Evolutionary conservation across 305 asterid genomes (phyloP), one percentile per base, ranked within the genome.

Genomic region (Fraxinus nigra): DNA sequence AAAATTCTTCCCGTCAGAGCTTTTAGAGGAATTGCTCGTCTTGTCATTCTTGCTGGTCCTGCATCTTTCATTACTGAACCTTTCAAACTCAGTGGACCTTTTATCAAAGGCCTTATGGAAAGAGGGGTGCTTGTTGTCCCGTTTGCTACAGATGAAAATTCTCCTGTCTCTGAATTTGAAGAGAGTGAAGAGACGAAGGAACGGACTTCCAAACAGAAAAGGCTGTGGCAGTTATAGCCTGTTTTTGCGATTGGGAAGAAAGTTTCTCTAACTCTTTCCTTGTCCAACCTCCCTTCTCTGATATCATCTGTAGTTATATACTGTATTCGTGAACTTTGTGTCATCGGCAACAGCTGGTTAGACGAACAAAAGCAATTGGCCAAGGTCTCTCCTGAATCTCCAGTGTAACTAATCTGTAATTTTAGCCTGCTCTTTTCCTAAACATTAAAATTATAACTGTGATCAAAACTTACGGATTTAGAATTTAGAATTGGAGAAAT

Each of bases 291-390:
- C 13, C 74, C 63, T 72, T 75, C n/a, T 38, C 34, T 30, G 20
- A 9, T 9, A 32, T 76, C 72, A 46, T 34, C 61, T 28, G 28
- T 40, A 54, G 40, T 32, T 40, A 20, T 73, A 63, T 30, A 7
- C 35, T 72, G 79, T 28, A 43, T 79, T 70, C 5, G 24, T 26
- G 26, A 61, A 61, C 30, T 59, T 59, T 4, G 16, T 61, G 72
- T 72, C 38, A 32, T 86, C 32, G 85, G 80, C 34, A 24, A 83
- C 90, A 92, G 98, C 91, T 93, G 98, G 98, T 75, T 95, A 81
- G 95, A 94, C 75, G 99, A 94, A 72, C 99, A 95, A 87, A 95
- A 94, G 94, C 89, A 87, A 79, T 85, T 93, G 85, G 97, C 99
- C 99, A 92, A 91, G 7, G 88, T 95, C 83, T 78, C 97, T 81